A percentile compares a stretch with the other conserved stretches of the same genome.
These are phyloP conservation scores for Calonectria hongkongensis DNA, from an alignment of 2,329 filamentous ascomycete genomes.

Conservation along the genomic window DNA sequence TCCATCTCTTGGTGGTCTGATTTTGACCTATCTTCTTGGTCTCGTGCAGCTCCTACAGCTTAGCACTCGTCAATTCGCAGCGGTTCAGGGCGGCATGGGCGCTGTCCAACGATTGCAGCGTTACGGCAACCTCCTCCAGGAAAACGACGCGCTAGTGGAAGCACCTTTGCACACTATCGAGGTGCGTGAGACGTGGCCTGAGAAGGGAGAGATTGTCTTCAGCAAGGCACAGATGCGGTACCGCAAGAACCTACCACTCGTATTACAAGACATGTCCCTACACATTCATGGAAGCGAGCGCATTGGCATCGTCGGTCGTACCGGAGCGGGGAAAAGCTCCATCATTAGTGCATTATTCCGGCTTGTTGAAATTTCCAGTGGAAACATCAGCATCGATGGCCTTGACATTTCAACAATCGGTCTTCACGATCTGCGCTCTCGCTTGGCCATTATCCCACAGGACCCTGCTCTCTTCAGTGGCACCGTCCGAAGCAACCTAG, in stretches of 20 bases:
- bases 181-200: conserved; percentile 86
- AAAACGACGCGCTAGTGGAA: conserved; percentile 91
- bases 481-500: background rate
- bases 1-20: conserved; percentile 89
- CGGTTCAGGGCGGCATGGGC: conserved; percentile 99
- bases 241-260: conserved; percentile 81
- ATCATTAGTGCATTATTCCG: conserved; percentile 90
- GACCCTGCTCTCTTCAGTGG: background rate
- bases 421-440: background rate
- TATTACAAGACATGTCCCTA: conserved; percentile 82
- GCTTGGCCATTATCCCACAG: background rate
- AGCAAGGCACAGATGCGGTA: conserved; percentile 87
- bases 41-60: conserved; percentile 98
- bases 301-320: conserved; percentile 87
- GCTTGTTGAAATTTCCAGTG: conserved; percentile 78
- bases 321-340: conserved; percentile 87
- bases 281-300: conserved; percentile 85
- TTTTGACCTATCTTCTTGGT: conserved; percentile 92
- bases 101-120: conserved; percentile 81
- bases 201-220: conserved; percentile 87
- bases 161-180: conserved; percentile 86
- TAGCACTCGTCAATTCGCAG: conserved; percentile 93
- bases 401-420: background rate
- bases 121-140: conserved; percentile 72
- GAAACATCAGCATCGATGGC: conserved; percentile 67